Evolutionary conservation across 2,329 filamentous ascomycete species (phyloP).

Genomic region (Cladosporium sp.): DNA sequence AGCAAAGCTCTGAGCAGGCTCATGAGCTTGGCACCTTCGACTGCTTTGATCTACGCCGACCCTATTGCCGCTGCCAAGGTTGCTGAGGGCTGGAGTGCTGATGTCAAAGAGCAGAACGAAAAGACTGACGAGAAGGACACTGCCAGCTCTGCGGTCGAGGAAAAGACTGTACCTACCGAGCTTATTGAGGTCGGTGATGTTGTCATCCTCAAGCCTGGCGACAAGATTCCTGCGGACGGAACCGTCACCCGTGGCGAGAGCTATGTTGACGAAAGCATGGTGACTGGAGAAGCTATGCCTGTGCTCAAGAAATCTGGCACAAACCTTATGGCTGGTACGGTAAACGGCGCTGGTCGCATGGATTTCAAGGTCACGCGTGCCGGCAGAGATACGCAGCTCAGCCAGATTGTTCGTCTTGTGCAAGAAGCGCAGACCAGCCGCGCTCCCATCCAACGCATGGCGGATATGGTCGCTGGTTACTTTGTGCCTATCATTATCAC

Average conservation of each 20-base stretch:
- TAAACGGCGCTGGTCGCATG: slow-evolving; percentile 86
- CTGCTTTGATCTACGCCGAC: slow-evolving; percentile 94
- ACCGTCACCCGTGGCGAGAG: slow-evolving; percentile 82
- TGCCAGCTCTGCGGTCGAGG: slow-evolving; percentile 65
- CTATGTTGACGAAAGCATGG: slow-evolving; percentile 96
- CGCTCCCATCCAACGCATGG: slow-evolving; percentile 89
- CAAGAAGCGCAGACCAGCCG: slow-evolving; percentile 94
- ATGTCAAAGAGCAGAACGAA: slow-evolving; percentile 41
- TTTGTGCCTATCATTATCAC: slow-evolving; percentile 88
- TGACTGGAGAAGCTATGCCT: slow-evolving; percentile 94
- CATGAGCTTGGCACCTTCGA: slow-evolving; percentile 94
- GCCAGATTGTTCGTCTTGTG: slow-evolving; percentile 96
- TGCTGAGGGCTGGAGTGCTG: slow-evolving; percentile 67
- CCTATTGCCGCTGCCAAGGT: slow-evolving; percentile 90
- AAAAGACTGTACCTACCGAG: slow-evolving; percentile 86
- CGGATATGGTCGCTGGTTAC: slow-evolving; percentile 85
- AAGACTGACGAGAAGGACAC: slow-evolving; percentile 34
- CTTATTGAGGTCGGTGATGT: slow-evolving; percentile 91
- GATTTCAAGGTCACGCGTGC: slow-evolving; percentile 91
- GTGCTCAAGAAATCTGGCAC: slow-evolving; percentile 82
- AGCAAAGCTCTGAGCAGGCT: slow-evolving; percentile 87
- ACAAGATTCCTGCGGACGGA: slow-evolving; percentile 95
- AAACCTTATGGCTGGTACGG: slow-evolving; percentile 83
- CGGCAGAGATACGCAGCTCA: slow-evolving; percentile 91
- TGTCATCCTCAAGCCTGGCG: slow-evolving; percentile 86